Conservation (phyloP, 495 filamentous ascomycete species). For the Corynascus novoguineensis region DNA sequence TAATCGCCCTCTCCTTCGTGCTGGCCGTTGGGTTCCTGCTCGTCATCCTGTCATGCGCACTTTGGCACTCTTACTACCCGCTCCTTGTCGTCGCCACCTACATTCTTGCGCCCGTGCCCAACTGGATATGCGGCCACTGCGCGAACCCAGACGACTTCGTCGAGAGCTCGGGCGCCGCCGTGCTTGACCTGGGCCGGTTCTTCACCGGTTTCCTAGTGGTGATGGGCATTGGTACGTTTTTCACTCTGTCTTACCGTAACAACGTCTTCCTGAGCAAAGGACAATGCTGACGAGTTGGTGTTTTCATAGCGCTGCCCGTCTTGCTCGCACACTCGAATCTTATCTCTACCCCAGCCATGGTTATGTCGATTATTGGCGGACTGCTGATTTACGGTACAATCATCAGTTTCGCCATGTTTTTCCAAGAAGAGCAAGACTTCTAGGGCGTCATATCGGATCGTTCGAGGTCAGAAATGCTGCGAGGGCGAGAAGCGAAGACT, state of each 20-base stretch:
- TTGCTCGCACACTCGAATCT: slow-evolving; percentile 78
- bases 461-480: too few relatives aligned
- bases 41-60: slow-evolving; percentile 93
- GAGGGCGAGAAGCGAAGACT: too few relatives aligned
- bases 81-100: slow-evolving; percentile 94
- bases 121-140: slow-evolving; percentile 87
- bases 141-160: slow-evolving; percentile 96
- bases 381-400: slow-evolving; percentile 96
- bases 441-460: slow-evolving; percentile 16
- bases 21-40: slow-evolving; percentile 98
- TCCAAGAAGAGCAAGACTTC: slow-evolving; percentile 90
- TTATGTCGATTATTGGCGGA: slow-evolving; percentile 91
- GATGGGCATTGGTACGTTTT: slow-evolving; percentile 86
- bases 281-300: slow-evolving; percentile 16
- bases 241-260: background rate
- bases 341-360: slow-evolving; percentile 79
- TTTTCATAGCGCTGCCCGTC: slow-evolving; percentile 72
- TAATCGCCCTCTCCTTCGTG: slow-evolving; percentile 97
- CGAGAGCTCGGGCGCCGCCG: slow-evolving; percentile 69
- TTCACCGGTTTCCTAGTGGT: slow-evolving; percentile 94
- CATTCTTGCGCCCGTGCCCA: slow-evolving; percentile 85
- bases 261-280: background rate
- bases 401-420: slow-evolving; percentile 96
- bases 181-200: slow-evolving; percentile 89
- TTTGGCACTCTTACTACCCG: slow-evolving; percentile 88